Evolutionary conservation across 2,329 filamentous ascomycete genomes (phyloP).

Genomic region (Claviceps lovelessii): DNA sequence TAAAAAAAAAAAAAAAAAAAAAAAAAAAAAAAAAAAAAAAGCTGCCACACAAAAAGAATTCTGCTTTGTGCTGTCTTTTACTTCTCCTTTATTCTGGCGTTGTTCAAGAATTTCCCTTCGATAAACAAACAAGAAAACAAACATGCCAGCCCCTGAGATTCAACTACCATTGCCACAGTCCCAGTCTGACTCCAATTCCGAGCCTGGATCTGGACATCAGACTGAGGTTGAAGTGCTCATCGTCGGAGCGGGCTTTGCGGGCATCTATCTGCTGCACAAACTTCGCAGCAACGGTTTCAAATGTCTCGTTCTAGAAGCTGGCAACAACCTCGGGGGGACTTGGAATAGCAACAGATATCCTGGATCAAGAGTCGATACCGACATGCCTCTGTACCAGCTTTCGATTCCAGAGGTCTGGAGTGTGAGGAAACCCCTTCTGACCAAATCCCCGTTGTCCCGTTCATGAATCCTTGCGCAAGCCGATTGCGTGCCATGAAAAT

Average conservation of each 20-base stretch:
- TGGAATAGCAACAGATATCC: conserved; percentile 46
- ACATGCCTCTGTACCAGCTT: conserved; percentile 39
- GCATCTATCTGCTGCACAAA: conserved; percentile 36
- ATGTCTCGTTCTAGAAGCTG: conserved; percentile 37
- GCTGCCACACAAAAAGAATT: background rate
- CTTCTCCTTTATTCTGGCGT: background rate
- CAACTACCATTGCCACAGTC: background rate
- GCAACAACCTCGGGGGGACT: conserved; percentile 33
- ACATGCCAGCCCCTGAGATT: background rate
- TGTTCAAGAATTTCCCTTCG: background rate
- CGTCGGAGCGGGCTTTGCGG: conserved; percentile 32
- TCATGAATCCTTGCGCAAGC: no score
- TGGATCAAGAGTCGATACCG: conserved; percentile 38
- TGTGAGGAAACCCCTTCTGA: background rate
- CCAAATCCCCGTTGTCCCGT: no score
- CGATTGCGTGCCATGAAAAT: no score
- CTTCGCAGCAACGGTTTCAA: conserved; percentile 35
- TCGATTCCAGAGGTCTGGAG: conserved; percentile 33
- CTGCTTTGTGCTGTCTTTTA: no score
- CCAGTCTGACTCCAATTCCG: no score
- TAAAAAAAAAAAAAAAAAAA: background rate
- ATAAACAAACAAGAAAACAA: no score
- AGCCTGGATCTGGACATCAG: background rate
- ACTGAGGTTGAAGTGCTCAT: conserved; percentile 22
- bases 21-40: background rate